Evolutionary conservation across 2,329 filamentous ascomycete species (phyloP).

Genomic region (Pseudogymnoascus verrucosus): DNA sequence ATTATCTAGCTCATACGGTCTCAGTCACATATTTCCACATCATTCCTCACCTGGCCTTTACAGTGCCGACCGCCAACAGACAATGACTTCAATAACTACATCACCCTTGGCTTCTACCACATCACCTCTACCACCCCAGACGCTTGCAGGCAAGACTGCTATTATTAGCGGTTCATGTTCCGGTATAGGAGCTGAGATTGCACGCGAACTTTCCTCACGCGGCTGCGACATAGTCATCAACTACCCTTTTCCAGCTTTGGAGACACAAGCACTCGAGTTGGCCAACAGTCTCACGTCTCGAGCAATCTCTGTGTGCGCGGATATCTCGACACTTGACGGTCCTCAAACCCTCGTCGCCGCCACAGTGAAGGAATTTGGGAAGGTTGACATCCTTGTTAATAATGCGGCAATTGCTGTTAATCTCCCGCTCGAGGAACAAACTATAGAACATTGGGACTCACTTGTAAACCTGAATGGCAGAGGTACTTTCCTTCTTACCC

Average conservation of each 20-base stretch:
- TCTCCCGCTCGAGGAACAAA: constrained; percentile 32
- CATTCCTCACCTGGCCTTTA: background rate
- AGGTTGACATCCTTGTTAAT: constrained; percentile 38
- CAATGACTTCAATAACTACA: background rate
- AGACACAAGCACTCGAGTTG: constrained; percentile 25
- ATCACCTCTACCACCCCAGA: constrained; percentile 20
- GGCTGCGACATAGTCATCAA: constrained; percentile 42
- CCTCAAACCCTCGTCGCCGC: constrained; percentile 31
- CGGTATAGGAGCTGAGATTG: constrained; percentile 40
- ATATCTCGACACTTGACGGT: constrained; percentile 32
- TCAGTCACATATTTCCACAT: background rate
- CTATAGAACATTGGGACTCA: constrained; percentile 32
- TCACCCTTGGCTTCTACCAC: background rate
- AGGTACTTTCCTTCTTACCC: constrained; percentile 36
- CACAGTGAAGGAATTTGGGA: constrained; percentile 29
- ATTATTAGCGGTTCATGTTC: constrained; percentile 39
- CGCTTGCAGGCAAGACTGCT: constrained; percentile 46
- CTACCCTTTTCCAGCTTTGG: constrained; percentile 34
- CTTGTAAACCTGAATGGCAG: constrained; percentile 36
- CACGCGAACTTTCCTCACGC: constrained; percentile 35
- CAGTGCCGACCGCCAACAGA: background rate
- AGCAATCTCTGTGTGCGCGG: constrained; percentile 34
- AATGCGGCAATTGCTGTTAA: constrained; percentile 37
- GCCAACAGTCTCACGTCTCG: constrained; percentile 24
- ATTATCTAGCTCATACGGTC: background rate